Evolutionary conservation across 352 stramenopile genomes (phyloP).

Genomic region (Globisporangium cystogenes): DNA sequence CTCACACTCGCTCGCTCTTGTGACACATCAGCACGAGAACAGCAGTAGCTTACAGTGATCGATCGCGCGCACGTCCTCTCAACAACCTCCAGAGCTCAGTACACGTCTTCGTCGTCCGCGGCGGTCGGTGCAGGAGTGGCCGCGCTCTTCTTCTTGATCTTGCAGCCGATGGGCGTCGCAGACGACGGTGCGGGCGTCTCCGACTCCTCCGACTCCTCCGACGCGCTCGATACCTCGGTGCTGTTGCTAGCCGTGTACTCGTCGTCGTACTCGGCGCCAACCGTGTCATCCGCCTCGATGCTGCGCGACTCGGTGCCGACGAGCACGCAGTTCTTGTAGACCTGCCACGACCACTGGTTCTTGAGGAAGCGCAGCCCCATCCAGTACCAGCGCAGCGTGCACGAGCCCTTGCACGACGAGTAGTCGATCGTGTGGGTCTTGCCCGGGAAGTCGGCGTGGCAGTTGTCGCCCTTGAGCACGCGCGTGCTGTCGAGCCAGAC

Average conservation of each 20-base stretch:
- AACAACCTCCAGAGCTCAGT: neutral
- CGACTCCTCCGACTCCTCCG: neutral
- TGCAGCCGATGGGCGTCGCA: neutral
- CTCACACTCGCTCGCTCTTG: neutral
- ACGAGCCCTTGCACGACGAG: constrained; percentile 25
- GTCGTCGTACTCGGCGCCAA: constrained; percentile 2
- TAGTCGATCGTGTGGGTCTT: constrained; percentile 33
- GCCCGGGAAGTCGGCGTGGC: constrained; percentile 25
- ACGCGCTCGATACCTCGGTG: neutral
- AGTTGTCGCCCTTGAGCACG: constrained; percentile 30
- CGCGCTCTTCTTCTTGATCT: neutral
- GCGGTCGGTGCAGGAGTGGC: neutral
- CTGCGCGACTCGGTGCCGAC: constrained; percentile 1
- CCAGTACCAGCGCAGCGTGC: constrained; percentile 38
- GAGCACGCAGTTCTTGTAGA: constrained; percentile 43
- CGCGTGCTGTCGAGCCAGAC: constrained; percentile 35
- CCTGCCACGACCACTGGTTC: constrained; percentile 47
- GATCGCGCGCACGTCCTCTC: too few relatives aligned
- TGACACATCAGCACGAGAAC: neutral
- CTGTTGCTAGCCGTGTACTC: neutral
- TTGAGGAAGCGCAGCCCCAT: constrained; percentile 35
- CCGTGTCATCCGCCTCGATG: neutral
- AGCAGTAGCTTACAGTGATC: neutral
- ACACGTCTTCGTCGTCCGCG: neutral
- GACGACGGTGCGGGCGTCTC: neutral